Conservation (phyloP, 2,329 filamentous ascomycete species). For the Neofusicoccum laricinum region DNA sequence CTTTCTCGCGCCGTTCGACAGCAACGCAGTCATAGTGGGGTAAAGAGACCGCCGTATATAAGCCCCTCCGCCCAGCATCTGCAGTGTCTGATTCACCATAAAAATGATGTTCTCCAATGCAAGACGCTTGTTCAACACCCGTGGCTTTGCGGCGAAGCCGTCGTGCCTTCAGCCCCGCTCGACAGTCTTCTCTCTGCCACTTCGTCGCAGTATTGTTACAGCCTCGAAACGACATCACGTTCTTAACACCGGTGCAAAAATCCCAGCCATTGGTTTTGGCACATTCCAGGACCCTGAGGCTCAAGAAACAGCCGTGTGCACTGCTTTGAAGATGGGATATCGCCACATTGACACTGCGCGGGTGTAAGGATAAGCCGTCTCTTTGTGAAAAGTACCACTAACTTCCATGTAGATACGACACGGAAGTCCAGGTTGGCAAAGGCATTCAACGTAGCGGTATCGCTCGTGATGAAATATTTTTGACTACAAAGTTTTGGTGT, state of each 20-base stretch:
- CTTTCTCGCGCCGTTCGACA: no score
- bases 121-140: no score
- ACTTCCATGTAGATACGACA: constrained; percentile 38
- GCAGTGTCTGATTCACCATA: no score
- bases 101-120: no score
- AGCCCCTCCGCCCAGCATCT: no score
- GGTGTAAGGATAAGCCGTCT: constrained; percentile 27
- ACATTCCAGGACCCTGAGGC: constrained; percentile 35
- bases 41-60: no score
- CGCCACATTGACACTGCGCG: constrained; percentile 34
- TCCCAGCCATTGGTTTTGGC: constrained; percentile 27
- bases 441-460: constrained; percentile 63
- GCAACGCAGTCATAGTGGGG: no score
- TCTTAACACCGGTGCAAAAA: constrained; percentile 1
- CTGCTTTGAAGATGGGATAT: constrained; percentile 35
- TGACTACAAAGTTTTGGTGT: constrained; percentile 67
- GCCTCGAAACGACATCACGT: constrained; percentile 21
- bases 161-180: constrained; percentile 23
- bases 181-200: constrained; percentile 20
- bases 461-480: constrained; percentile 62
- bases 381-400: not conserved
- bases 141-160: no score
- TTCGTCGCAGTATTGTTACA: constrained; percentile 30
- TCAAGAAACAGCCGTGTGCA: constrained; percentile 38
- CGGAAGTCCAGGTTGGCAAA: constrained; percentile 63